These are phyloP conservation scores for Afroboletus lepidellus DNA, from an alignment of 1,284 basidiomycete genomes.

Conservation along the genomic window DNA sequence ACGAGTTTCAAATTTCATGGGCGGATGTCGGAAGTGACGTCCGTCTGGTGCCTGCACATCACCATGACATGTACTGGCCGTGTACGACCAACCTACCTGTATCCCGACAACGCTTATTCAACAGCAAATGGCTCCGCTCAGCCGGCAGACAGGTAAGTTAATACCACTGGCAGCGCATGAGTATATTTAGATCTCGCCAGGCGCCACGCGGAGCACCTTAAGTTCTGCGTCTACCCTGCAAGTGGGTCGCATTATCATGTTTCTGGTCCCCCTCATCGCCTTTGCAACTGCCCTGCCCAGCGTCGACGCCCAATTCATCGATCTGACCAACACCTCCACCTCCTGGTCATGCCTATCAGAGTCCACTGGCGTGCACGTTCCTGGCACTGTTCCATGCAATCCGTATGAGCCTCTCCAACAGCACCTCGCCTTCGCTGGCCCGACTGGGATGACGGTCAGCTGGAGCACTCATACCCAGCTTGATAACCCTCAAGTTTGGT, in stretches of 20 bases:
- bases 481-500: conserved; percentile 28
- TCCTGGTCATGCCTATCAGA: conserved; percentile 24
- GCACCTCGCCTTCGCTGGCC: conserved; percentile 24
- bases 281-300: conserved; percentile 8
- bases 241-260: conserved; percentile 1
- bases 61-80: too few species aligned
- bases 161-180: too few species aligned
- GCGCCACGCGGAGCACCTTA: conserved; percentile 2
- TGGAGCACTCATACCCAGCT: conserved; percentile 25
- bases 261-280: conserved; percentile 7
- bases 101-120: too few species aligned
- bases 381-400: conserved; percentile 28
- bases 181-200: too few species aligned
- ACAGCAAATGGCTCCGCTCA: too few species aligned
- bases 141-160: too few species aligned
- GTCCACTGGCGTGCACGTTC: conserved; percentile 30
- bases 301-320: conserved; percentile 21
- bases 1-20: too few species aligned
- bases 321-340: conserved; percentile 14
- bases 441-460: conserved; percentile 28
- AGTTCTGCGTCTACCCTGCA: background rate
- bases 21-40: too few species aligned
- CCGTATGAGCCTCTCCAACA: conserved; percentile 30
- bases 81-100: too few species aligned
- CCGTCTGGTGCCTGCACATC: too few species aligned